Conservation (phyloP, 1,284 basidiomycete genomes). For the Trametes pubescens region DNA sequence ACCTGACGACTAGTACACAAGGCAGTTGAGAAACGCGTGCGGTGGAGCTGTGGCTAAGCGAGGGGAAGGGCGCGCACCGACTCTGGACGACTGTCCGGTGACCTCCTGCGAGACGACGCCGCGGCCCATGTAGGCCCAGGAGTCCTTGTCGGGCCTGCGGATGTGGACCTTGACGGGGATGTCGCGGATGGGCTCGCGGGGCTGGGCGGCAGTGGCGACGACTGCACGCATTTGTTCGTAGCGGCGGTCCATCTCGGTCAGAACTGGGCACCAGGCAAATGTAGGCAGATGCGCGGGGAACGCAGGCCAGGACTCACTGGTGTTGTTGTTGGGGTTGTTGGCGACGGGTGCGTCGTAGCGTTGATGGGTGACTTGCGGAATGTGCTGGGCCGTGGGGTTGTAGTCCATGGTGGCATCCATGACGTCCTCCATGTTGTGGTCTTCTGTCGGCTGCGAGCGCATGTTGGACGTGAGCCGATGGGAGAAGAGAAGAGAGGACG, state of each 20-base stretch:
- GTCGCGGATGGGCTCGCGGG: slow-evolving; percentile 53
- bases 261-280: slow-evolving; percentile 32
- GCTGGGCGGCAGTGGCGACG: slow-evolving; percentile 29
- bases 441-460: slow-evolving; percentile 25
- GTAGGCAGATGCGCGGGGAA: slow-evolving; percentile 29
- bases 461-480: neutral
- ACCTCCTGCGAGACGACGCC: slow-evolving; percentile 77
- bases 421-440: slow-evolving; percentile 37
- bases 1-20: slow-evolving; percentile 65
- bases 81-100: slow-evolving; percentile 73
- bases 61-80: slow-evolving; percentile 60
- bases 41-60: slow-evolving; percentile 7
- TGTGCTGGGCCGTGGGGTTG: slow-evolving; percentile 22
- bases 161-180: slow-evolving; percentile 86
- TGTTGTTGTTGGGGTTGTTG: slow-evolving; percentile 7
- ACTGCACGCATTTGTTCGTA: slow-evolving; percentile 37
- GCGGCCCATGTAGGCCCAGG: slow-evolving; percentile 82
- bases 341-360: slow-evolving; percentile 4
- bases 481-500: neutral
- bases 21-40: slow-evolving; percentile 25
- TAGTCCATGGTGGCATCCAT: slow-evolving; percentile 34
- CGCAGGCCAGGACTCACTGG: slow-evolving; percentile 31
- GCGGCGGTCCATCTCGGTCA: slow-evolving; percentile 36
- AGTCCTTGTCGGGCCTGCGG: slow-evolving; percentile 75
- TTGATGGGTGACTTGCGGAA: slow-evolving; percentile 24